A percentile compares a stretch with the other conserved stretches of the same genome.
phyloP scores from a whole-genome alignment of 208 protist species.

The Acanthamoeba divionensis region DNA sequence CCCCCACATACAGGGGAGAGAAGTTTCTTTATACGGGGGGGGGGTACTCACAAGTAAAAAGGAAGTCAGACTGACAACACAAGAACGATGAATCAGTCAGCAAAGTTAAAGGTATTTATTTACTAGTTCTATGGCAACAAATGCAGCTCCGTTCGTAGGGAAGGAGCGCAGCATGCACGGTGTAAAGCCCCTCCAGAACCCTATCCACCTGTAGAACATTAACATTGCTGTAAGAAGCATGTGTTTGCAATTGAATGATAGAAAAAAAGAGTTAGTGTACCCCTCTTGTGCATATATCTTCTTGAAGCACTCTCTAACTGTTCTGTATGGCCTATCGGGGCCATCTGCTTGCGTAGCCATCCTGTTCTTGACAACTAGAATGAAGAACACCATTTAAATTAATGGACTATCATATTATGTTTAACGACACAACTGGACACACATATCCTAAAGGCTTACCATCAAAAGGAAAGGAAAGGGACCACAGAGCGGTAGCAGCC shows the following conservation, averaged over 20 bases:
- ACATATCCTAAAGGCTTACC: not conserved
- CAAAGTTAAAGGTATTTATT: constrained; percentile 47
- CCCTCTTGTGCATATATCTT: constrained; percentile 28
- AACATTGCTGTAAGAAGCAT: no score
- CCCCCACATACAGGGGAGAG: no score
- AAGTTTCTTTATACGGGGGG: no score
- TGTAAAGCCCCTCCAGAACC: constrained; percentile 47
- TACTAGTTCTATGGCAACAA: constrained; percentile 49
- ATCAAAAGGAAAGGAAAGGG: constrained; percentile 23
- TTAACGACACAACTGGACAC: no score
- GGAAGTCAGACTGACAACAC: no score
- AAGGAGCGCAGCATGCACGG: constrained; percentile 52
- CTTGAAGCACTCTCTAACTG: not conserved
- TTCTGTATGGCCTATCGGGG: constrained; percentile 6
- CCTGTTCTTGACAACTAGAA: constrained; percentile 41
- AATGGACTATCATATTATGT: no score
- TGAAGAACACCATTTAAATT: no score
- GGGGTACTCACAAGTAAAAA: no score
- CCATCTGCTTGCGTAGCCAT: constrained; percentile 38
- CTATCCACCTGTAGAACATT: not conserved
- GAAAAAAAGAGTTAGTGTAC: not conserved
- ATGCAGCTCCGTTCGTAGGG: constrained; percentile 41
- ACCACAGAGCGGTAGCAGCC: constrained; percentile 34
- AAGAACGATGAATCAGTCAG: no score
- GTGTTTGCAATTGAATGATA: no score